Evolutionary conservation across 768 basidiomycete species (phyloP), one percentile per base, ranked within the genome.

Genomic region (Crucibulum laeve): DNA sequence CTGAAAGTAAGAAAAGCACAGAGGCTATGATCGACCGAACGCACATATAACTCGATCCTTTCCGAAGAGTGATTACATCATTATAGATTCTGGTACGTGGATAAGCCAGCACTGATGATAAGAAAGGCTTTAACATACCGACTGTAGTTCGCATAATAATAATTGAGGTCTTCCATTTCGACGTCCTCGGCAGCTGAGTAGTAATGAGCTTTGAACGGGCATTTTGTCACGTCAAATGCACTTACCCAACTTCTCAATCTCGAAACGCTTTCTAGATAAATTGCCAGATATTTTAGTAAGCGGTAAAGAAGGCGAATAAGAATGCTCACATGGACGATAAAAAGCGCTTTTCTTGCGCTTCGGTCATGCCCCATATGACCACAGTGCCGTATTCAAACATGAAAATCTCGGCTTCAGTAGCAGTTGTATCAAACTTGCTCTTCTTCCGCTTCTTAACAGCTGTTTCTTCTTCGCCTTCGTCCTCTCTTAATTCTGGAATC

Each of bases 341-440:
- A 55, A 97, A 92, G 6, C 92, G 74, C 61, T 79, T 87, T 69
- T 97, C 94, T 56, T 96, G 90, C 4, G 80, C 71, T 59, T 96
- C 91, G 28, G 89, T 85, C 93, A 97, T 96, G 19, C 94, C 94
- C 94, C 94, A 97, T 40, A 95, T 89, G 19, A 97, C 94, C 21
- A 95, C 88, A 0, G 91, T 93, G 10, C 94, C 94, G 58, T 95
- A 96, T 49, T 86, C 79, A 63, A 96, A 97, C 51, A 96, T 66
- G 61, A 95, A 96, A 43, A 96, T 87, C 63, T 96, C 94, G 6
- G 88, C 87, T 50, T 85, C 83, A 24, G 74, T 76, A 4, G 80
- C 73, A 25, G 77, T 70, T 23, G 80, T 73, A 53, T 84, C 65
- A 56, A 85, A 87, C 62, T 82, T 84, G 58, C 77, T 83, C 47